Percentiles rank a stretch among this genome's conserved stretches.
phyloP scores from a whole-genome alignment of 345 rosid species.

The Physaria fendleri region DNA sequence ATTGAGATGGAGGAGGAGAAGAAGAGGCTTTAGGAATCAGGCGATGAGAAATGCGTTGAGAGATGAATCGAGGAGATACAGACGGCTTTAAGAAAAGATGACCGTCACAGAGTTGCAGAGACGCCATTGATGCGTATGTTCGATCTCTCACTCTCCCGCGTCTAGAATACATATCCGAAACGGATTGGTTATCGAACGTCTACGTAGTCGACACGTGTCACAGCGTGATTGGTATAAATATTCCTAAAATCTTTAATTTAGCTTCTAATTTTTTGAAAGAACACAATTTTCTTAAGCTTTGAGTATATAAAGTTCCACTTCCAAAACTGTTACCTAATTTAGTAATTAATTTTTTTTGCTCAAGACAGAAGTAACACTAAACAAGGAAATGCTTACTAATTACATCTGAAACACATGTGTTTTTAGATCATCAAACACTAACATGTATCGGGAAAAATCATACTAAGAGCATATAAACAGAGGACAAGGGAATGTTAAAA shows the following conservation, averaged over 20 bases:
- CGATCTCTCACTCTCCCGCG: conserved; percentile 21
- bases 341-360: too few relatives aligned
- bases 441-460: not conserved
- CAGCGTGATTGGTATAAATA: not conserved
- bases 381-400: conserved; percentile 21
- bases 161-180: too few relatives aligned
- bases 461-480: conserved; percentile 25
- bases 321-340: too few relatives aligned
- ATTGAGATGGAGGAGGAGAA: conserved; percentile 12
- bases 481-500: conserved; percentile 15
- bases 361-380: not conserved
- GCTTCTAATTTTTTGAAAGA: too few relatives aligned
- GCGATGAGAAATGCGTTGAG: conserved; percentile 29
- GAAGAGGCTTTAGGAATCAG: conserved; percentile 34
- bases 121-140: conserved; percentile 30
- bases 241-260: too few relatives aligned
- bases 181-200: conserved; percentile 31
- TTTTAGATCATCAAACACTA: conserved; percentile 9
- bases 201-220: conserved; percentile 12
- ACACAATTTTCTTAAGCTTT: too few relatives aligned
- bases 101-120: conserved; percentile 34
- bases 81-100: conserved; percentile 31
- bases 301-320: too few relatives aligned
- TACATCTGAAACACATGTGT: conserved; percentile 16
- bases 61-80: conserved; percentile 27